Base-by-base conservation (phyloP, 371 early-diverging fungal species). In the Mycotypha africana region DNA sequence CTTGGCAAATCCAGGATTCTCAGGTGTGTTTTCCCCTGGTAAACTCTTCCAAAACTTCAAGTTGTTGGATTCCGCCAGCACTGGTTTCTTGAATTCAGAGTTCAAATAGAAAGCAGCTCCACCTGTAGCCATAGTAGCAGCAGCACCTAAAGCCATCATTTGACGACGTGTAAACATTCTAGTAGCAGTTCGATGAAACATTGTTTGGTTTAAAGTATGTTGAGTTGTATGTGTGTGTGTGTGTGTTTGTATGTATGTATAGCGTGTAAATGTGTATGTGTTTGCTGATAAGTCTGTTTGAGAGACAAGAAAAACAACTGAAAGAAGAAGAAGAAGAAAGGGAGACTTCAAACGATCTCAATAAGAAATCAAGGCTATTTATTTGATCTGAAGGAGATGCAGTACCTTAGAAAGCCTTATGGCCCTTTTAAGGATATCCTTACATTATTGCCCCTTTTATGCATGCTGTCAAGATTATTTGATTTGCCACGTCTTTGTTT, bases 1-100 rank as follows among this genome's bases (percentile, higher is more conserved):
- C 24, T 70, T 70, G 8, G 70, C 66, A 45, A 70, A 58, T 5
- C 70, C 70, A 19, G 53, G 56, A 38, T 70, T 70, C 17, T 63
- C 70, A 31, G 70, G 70, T 30, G 53, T 54, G 24, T 70, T 70
- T 36, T 70, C 70, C 49, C 70, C 70, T 53, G 70, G 70, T n/a
- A 70, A 45, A 21, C 49, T 63, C 23, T 70, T 53, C 70, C 70
- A 70, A 33, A 70, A 62, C 8, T 65, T 65, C 19, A 70, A 36
- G 31, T 65, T 55, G 19, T 58, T 54, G 16, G 65, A 60, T 35
- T 70, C 70, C 35, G 70, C 70, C 33, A 65, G 66, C 2, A 63
- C 70, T 33, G 43, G 31, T 9, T 54, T 46, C 17, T 66, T 59
- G n/a, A n/a, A n/a, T n/a, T n/a, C n/a, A 10, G 66, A 52, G 6